These are phyloP conservation scores for Aspergillus chevalieri DNA, from an alignment of 2,329 filamentous ascomycete genomes.

Conservation along the genomic window DNA sequence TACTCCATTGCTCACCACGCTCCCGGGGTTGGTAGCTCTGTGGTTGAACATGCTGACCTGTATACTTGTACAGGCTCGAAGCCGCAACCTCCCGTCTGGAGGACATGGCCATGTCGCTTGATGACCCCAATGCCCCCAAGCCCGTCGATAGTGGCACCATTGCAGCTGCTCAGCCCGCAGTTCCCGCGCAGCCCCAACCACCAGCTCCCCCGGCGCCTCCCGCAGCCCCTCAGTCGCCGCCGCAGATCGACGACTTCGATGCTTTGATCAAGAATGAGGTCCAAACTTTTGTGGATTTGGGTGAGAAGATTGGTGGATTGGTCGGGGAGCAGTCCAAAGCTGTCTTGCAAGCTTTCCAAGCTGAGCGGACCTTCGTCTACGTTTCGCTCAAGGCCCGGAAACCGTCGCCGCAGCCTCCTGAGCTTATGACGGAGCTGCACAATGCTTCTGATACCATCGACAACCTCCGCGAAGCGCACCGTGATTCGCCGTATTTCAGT, in stretches of 20 bases:
- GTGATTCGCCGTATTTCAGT: constrained; percentile 66
- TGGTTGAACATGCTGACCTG: constrained; percentile 17
- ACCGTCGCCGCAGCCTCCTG: constrained; percentile 66
- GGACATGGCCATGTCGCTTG: constrained; percentile 78
- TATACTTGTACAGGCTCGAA: constrained; percentile 70
- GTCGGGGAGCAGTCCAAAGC: constrained; percentile 68
- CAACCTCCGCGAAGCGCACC: constrained; percentile 75
- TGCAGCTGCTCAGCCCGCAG: constrained; percentile 17
- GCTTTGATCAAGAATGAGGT: constrained; percentile 67
- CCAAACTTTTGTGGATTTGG: constrained; percentile 69
- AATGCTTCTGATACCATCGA: constrained; percentile 71
- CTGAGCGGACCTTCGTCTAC: constrained; percentile 80
- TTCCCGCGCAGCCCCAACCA: constrained; percentile 21
- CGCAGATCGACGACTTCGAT: constrained; percentile 84
- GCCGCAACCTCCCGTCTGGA: constrained; percentile 93
- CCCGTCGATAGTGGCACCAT: constrained; percentile 16
- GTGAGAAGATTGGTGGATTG: constrained; percentile 68
- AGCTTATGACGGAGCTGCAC: constrained; percentile 81
- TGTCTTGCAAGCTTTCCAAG: constrained; percentile 64
- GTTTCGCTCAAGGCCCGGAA: constrained; percentile 89
- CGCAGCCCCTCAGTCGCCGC: constrained; percentile 58
- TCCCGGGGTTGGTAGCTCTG: neutral
- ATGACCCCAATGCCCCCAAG: constrained; percentile 43
- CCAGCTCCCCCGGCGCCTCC: constrained; percentile 39
- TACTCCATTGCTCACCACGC: neutral